phyloP scores from a whole-genome alignment of 306 rosid genomes.

The Vigna reflexopilosa region DNA sequence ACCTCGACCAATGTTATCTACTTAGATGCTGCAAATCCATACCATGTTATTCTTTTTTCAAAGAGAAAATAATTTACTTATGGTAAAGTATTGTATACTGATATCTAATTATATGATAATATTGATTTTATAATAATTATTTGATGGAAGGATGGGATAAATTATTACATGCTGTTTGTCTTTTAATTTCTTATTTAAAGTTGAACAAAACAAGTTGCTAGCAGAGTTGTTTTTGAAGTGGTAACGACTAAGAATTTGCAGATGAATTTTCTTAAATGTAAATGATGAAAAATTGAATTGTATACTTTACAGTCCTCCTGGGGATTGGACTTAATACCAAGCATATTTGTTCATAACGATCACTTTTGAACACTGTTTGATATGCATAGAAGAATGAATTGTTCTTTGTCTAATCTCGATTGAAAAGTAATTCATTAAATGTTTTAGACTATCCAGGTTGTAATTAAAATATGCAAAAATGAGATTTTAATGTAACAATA shows the following conservation, averaged over 20 bases:
- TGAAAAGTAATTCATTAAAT: background rate
- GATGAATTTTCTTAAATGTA: background rate
- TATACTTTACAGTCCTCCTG: background rate
- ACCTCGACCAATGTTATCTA: no score
- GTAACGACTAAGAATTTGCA: background rate
- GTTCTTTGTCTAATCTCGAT: background rate
- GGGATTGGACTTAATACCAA: background rate
- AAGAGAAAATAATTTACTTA: no score
- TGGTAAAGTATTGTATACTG: no score
- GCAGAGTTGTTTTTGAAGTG: background rate
- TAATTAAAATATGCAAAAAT: background rate
- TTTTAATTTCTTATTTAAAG: no score
- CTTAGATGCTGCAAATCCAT: no score
- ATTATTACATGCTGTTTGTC: no score
- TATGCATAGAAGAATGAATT: background rate
- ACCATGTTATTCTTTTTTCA: no score
- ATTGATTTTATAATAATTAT: no score
- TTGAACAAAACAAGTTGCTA: background rate
- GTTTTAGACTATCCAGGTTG: background rate
- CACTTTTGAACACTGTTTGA: background rate
- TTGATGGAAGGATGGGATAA: no score
- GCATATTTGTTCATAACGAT: background rate
- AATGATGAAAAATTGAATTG: background rate
- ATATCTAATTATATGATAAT: no score
- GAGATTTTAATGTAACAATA: background rate